Conservation (phyloP, 1,284 basidiomycete species). For the Gomphus bonarii region DNA sequence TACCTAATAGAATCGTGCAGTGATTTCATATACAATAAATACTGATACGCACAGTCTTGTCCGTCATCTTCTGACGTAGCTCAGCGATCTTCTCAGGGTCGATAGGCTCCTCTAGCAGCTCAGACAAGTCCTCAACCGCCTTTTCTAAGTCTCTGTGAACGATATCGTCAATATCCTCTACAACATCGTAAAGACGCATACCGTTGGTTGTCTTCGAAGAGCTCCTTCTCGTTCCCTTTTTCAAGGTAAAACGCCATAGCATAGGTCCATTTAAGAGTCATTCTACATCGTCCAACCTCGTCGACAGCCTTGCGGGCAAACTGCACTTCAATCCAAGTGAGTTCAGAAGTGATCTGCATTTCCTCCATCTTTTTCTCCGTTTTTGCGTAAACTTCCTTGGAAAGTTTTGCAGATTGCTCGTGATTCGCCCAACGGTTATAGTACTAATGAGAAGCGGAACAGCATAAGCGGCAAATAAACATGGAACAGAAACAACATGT, state of each 20-base stretch:
- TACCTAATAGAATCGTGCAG: conserved; percentile 36
- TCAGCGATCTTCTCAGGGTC: conserved; percentile 76
- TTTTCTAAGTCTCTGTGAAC: conserved; percentile 77
- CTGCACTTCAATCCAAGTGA: conserved; percentile 98
- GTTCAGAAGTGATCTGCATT: conserved; percentile 85
- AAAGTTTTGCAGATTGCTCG: conserved; percentile 94
- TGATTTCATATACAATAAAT: neutral
- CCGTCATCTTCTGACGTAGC: conserved; percentile 86
- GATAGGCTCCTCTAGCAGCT: conserved; percentile 84
- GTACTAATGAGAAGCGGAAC: conserved; percentile 45
- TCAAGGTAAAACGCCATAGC: conserved; percentile 97
- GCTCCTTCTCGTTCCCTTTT: conserved; percentile 85
- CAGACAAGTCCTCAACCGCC: conserved; percentile 92
- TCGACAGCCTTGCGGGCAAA: conserved; percentile 98
- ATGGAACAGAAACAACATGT: neutral
- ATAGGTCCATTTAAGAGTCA: conserved; percentile 98
- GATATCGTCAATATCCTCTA: neutral
- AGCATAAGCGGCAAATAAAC: neutral
- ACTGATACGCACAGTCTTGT: conserved; percentile 65
- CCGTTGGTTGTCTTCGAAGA: conserved; percentile 98
- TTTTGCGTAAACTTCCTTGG: conserved; percentile 83
- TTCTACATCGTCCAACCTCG: conserved; percentile 81
- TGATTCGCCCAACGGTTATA: conserved; percentile 99
- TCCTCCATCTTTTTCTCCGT: conserved; percentile 99
- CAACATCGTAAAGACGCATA: conserved; percentile 21